These are phyloP conservation scores for Syncephalis fuscata DNA, from an alignment of 371 early-diverging fungal genomes.

Conservation along the genomic window DNA sequence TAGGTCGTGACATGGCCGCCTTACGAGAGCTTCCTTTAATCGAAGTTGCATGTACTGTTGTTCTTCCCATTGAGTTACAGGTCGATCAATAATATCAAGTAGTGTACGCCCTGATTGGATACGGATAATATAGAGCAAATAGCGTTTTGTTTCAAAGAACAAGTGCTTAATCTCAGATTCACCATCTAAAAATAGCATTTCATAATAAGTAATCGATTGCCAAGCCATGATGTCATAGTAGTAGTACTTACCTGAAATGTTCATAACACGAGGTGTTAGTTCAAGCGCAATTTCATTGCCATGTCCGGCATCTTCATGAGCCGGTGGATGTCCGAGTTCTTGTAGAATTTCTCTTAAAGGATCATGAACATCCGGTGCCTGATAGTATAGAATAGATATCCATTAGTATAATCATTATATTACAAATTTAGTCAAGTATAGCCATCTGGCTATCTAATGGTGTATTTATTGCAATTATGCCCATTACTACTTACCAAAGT, in stretches of 20 bases:
- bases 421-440: too few relatives aligned
- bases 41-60: slow-evolving; percentile 33
- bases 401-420: too few relatives aligned
- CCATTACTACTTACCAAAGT: slow-evolving; percentile 11
- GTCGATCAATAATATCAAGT: slow-evolving; percentile 61
- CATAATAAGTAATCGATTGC: too few relatives aligned
- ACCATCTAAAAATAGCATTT: too few relatives aligned
- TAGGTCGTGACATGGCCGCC: background rate
- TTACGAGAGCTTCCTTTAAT: slow-evolving; percentile 13
- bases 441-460: too few relatives aligned
- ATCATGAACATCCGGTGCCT: slow-evolving; percentile 39
- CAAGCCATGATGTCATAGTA: too few relatives aligned
- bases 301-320: slow-evolving; percentile 21
- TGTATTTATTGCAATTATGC: too few relatives aligned
- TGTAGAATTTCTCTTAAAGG: slow-evolving; percentile 58
- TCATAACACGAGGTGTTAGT: slow-evolving; percentile 14
- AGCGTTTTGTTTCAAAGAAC: slow-evolving; percentile 78
- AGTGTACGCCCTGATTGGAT: slow-evolving; percentile 68
- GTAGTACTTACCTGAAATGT: slow-evolving; percentile 27
- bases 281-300: too few relatives aligned
- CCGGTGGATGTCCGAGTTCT: slow-evolving; percentile 68
- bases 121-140: slow-evolving; percentile 60
- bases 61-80: slow-evolving; percentile 60
- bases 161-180: slow-evolving; percentile 53
- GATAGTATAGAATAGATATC: too few relatives aligned